Evolutionary conservation across 768 basidiomycete species (phyloP).

Genomic region (Phallus indusiatus): DNA sequence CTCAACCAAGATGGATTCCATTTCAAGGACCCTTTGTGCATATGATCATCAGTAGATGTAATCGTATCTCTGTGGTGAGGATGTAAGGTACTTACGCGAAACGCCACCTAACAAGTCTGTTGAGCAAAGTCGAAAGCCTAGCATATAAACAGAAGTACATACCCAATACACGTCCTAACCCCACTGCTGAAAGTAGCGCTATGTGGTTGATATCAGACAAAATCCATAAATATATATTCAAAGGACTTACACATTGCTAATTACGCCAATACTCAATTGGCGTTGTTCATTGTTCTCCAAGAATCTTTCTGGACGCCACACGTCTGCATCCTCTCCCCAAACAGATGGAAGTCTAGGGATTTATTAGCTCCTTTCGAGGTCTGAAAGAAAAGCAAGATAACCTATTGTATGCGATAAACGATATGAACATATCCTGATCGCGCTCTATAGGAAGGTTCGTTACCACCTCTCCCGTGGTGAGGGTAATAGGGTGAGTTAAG

Average conservation of each 20-base stretch:
- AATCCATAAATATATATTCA: not conserved
- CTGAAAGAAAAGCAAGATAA: constrained; percentile 6
- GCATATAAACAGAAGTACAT: not conserved
- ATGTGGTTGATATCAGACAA: not conserved
- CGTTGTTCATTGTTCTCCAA: constrained; percentile 12
- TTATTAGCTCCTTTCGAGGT: not conserved
- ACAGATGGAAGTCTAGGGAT: constrained; percentile 15
- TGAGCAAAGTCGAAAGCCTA: not conserved
- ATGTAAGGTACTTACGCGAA: constrained; percentile 9
- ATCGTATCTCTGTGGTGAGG: not conserved
- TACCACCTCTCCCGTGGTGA: constrained; percentile 16
- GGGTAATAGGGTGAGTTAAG: constrained; percentile 21
- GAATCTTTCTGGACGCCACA: constrained; percentile 22
- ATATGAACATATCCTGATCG: constrained; percentile 13
- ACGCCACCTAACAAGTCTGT: constrained; percentile 9
- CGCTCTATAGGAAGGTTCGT: constrained; percentile 14
- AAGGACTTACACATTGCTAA: constrained; percentile 12
- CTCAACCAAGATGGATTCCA: constrained; percentile 7
- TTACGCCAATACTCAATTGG: constrained; percentile 14
- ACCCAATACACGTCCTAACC: constrained; percentile 1
- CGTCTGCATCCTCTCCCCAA: constrained; percentile 25
- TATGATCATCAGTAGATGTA: not conserved
- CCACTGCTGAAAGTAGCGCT: constrained; percentile 4
- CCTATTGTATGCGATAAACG: constrained; percentile 23
- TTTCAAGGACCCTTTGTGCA: constrained; percentile 6